Percentiles rank a stretch among this genome's conserved stretches.
Evolutionary conservation across 768 basidiomycete genomes (phyloP).

Genomic region (Boletus huronensis): DNA sequence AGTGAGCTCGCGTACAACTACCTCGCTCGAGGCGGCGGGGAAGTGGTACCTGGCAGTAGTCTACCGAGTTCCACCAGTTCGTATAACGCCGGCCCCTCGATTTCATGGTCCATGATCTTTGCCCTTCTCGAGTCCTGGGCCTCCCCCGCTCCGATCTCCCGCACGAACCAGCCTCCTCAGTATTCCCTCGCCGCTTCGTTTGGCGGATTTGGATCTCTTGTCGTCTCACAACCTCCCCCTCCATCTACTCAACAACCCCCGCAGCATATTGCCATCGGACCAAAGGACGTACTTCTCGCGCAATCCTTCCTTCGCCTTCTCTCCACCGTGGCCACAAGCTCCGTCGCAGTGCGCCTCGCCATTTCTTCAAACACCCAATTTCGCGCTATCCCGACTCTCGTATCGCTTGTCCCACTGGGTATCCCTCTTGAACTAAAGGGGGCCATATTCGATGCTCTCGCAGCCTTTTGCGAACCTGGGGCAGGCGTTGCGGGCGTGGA

Average conservation of each 20-base stretch:
- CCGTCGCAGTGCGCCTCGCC: slow-evolving; percentile 73
- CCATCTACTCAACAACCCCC: slow-evolving; percentile 38
- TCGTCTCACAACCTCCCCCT: slow-evolving; percentile 26
- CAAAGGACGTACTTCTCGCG: slow-evolving; percentile 74
- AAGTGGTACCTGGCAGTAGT: slow-evolving; percentile 60
- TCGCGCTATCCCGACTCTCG: slow-evolving; percentile 75
- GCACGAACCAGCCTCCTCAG: slow-evolving; percentile 41
- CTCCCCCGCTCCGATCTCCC: slow-evolving; percentile 45
- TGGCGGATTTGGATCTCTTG: slow-evolving; percentile 30
- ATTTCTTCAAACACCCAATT: slow-evolving; percentile 75
- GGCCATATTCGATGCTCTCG: slow-evolving; percentile 72
- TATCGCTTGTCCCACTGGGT: slow-evolving; percentile 72
- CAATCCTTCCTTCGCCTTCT: slow-evolving; percentile 80
- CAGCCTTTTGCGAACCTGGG: slow-evolving; percentile 81
- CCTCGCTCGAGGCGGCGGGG: slow-evolving; percentile 71
- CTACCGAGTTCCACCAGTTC: slow-evolving; percentile 38
- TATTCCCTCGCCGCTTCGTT: slow-evolving; percentile 37
- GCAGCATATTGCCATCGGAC: slow-evolving; percentile 46
- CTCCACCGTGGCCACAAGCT: slow-evolving; percentile 69
- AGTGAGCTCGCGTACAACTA: slow-evolving; percentile 89
- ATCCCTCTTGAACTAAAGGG: slow-evolving; percentile 93
- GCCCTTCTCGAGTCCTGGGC: slow-evolving; percentile 74
- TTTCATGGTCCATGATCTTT: slow-evolving; percentile 81
- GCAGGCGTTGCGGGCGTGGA: slow-evolving; percentile 71
- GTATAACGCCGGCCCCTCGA: slow-evolving; percentile 46